A percentile compares a stretch with the other conserved stretches of the same genome.
These are phyloP conservation scores for Geotrichum phurueaensis DNA, from an alignment of 1,139 yeast genomes.

Conservation along the genomic window DNA sequence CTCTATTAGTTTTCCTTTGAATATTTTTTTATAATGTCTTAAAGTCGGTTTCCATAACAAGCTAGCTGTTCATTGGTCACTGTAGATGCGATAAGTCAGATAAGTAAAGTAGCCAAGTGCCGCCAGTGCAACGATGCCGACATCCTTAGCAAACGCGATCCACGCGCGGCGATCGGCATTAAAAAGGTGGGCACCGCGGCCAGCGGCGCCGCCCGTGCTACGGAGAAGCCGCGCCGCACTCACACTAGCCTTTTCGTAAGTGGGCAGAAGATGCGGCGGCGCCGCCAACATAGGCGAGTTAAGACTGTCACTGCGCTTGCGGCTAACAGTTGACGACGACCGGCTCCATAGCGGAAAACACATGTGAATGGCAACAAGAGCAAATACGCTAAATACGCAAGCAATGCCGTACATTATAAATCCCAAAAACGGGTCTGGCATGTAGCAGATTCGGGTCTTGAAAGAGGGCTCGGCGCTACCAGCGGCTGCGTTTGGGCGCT, in stretches of 20 bases:
- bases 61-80: not conserved
- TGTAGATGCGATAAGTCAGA: conserved; percentile 13
- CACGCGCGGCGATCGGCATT: conserved; percentile 2
- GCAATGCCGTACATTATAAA: conserved; percentile 29
- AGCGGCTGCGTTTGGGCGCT: conserved; percentile 9
- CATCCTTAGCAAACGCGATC: conserved; percentile 9
- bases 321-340: not conserved
- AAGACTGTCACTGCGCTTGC: not conserved
- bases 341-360: not conserved
- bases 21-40: not conserved
- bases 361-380: conserved; percentile 18
- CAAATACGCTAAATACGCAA: conserved; percentile 21
- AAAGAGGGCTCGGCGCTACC: conserved; percentile 6
- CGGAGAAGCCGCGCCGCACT: not conserved
- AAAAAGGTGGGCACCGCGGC: not conserved
- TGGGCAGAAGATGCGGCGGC: not conserved
- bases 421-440: conserved; percentile 65
- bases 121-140: conserved; percentile 2
- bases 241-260: not conserved
- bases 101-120: conserved; percentile 6
- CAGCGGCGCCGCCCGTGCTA: not conserved
- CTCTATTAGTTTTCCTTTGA: not conserved
- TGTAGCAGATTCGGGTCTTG: conserved; percentile 50
- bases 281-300: not conserved
- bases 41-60: no score